Evolutionary conservation across 225 moss, liverwort and hornwort genomes (phyloP), one percentile per base, ranked within the genome.

Genomic region (Physcomitrellopsis africana): DNA sequence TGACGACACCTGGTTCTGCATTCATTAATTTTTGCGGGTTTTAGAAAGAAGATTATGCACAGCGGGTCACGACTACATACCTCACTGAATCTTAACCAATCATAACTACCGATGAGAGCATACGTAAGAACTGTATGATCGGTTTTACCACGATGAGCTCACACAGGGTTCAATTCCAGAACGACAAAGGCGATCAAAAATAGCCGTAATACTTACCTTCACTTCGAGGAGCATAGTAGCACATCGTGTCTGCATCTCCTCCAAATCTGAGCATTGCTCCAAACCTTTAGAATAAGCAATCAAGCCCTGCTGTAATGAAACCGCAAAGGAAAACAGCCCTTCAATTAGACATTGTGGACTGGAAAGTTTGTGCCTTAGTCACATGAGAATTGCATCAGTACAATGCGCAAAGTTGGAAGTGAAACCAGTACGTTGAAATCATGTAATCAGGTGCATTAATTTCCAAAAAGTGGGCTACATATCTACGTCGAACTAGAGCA

Each of bases 1-100:
- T 18, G 89, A 81, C 46, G 92, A 85, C 54, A 96, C 94, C 85
- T 91, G 96, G 67, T 89, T 87, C 96, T 96, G 96, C 80, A 82
- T 20, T 60, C 60, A 71, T 45, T 69, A 60, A 69, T 18, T 37
- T 60, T 5, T 59, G 19, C 67, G 51, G 68, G 20, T 44, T 47
- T 63, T 1, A 37, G 45, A 12, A 57, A 47, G 10, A 51, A 59
- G 6, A 62, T 18, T 37, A 53, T 27, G 37, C n/a, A 55, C 10
- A 23, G 45, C 41, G 7, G 4, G 32, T 37, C 32, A 2, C 32
- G 5, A 37, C 32, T 37, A 7, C 32, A 37, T 7, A 7, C 32
- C 32, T 2, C 32, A 37, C 32, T 37, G 4, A 7, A 4, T 37
- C 32, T 0, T 37, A 2, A 37, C 32, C 32, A 37, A 37, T 7